phyloP scores from a whole-genome alignment of 1,284 basidiomycete species.

The Trichosporon sp. region DNA sequence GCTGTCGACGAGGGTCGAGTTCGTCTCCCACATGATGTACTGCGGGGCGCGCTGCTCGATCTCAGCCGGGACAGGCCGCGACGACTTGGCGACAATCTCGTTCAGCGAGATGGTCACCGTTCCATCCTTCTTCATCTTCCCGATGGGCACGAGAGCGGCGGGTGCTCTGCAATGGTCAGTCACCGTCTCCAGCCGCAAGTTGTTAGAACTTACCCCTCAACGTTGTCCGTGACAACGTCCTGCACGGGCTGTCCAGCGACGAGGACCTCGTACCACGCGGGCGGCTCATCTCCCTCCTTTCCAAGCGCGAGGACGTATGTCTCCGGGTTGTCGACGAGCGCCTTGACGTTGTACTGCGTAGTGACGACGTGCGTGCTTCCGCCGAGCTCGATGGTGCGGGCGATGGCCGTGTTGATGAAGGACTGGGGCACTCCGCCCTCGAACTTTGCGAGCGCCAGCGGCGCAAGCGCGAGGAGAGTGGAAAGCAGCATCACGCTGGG shows the following conservation, averaged over 20 bases:
- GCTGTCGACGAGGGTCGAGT: conserved; percentile 69
- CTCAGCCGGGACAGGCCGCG: conserved; percentile 71
- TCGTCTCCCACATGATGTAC: conserved; percentile 73
- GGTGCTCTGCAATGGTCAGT: conserved; percentile 36
- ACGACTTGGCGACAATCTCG: conserved; percentile 72
- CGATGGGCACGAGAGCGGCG: conserved; percentile 44
- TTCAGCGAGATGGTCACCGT: conserved; percentile 75
- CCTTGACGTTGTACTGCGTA: conserved; percentile 81
- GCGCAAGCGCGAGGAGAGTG: conserved; percentile 22
- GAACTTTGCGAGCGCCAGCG: conserved; percentile 18
- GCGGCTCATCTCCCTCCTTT: conserved; percentile 65
- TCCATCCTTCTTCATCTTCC: conserved; percentile 59
- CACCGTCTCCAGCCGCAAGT: conserved; percentile 29
- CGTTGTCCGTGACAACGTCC: conserved; percentile 38
- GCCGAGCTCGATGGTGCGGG: conserved; percentile 81
- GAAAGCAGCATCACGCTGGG: conserved; percentile 27
- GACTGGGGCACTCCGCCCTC: conserved; percentile 46
- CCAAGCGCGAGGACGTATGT: conserved; percentile 73
- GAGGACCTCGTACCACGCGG: conserved; percentile 75
- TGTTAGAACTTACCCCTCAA: conserved; percentile 34
- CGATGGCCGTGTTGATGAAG: conserved; percentile 83
- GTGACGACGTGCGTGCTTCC: conserved; percentile 81
- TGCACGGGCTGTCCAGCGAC: conserved; percentile 65
- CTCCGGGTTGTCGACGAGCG: conserved; percentile 65
- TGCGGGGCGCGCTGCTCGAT: conserved; percentile 79